Evolutionary conservation across 1,284 basidiomycete species (phyloP), one percentile per base, ranked within the genome.

Genomic region (Malassezia furfur): DNA sequence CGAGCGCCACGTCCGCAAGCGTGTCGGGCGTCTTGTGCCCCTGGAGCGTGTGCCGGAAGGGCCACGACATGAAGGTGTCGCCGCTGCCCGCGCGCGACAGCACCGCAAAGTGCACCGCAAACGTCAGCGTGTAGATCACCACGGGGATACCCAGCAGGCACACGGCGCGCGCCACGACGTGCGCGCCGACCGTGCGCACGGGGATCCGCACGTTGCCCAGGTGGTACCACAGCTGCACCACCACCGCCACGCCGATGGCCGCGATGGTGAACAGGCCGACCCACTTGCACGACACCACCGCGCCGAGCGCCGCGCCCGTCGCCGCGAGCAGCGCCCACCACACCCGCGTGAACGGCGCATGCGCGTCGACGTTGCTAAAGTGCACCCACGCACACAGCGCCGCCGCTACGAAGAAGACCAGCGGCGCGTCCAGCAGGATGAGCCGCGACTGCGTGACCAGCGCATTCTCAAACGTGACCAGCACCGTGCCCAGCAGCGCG

Each of bases 231-330:
- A 99, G 80, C 70, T 94, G 93, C 38, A 82, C 78, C 39, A 98
- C 68, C 1, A 91, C 94, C 63, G 84, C 84, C 25, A 87, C 71
- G 14, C 93, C 94, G 52, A 98, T 78, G 4, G 91, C 93, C 7
- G 91, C 90, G 65, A 98, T 90, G n/a, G 91, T 98, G 78, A 99
- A 96, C 32, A 99, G 80, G 7, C 94, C 94, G 50, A 98, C 93
- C 94, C 94, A 98, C 77, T 98, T 99, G 78, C 88, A 91, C 68
- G 85, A 87, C 41, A 87, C 83, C 37, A 94, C 90, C 1, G 90
- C 88, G 40, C 94, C 94, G 17, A 99, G 83, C 0, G 84, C 83
- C 17, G 91, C 78, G 35, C 94, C 94, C 0, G 88, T 87, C 38
- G 94, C 80, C n/a, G 81, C 77, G 21, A 98, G 84, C 84, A 89